Percentiles rank a stretch among this genome's conserved stretches.
Conservation (phyloP, 1,284 basidiomycete genomes). For the Cutaneotrichosporon cyanovorans region DNA sequence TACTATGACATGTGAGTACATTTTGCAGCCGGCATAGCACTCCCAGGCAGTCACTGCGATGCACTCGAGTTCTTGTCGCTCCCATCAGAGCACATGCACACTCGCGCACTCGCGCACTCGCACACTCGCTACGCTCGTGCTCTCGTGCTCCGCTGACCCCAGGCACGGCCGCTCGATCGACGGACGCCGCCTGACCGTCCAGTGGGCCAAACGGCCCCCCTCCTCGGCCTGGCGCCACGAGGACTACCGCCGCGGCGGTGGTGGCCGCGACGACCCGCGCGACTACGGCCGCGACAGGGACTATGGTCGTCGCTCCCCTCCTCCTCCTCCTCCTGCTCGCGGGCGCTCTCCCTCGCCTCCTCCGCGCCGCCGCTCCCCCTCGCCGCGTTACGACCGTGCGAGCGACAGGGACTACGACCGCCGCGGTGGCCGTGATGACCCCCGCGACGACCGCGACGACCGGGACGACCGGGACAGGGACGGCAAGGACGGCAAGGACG, state of each 20-base stretch:
- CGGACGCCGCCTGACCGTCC: conserved; percentile 67
- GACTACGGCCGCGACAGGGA: conserved; percentile 2
- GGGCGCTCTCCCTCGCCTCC: conserved; percentile 10
- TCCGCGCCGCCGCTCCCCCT: conserved; percentile 21
- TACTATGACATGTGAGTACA: conserved; percentile 76
- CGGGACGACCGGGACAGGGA: conserved; percentile 22
- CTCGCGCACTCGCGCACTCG: no score
- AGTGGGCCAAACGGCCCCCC: conserved; percentile 89
- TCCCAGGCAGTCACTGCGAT: no score
- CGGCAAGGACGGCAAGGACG: conserved; percentile 3
- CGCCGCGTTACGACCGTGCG: conserved; percentile 20
- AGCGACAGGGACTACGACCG: conserved; percentile 28
- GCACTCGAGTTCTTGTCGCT: no score
- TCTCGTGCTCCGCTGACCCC: conserved; percentile 9
- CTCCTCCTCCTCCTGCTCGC: not conserved
- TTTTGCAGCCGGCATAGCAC: no score
- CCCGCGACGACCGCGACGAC: conserved; percentile 25
- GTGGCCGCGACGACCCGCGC: conserved; percentile 27
- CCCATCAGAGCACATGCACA: no score
- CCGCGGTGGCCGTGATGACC: conserved; percentile 24
- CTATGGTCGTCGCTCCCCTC: conserved; percentile 1
- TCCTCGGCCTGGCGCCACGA: conserved; percentile 79
- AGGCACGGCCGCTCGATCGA: conserved; percentile 82
- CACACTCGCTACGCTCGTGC: no score
- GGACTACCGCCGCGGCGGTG: conserved; percentile 43